phyloP scores from a whole-genome alignment of 108 stramenopile genomes.

The Pseudonitzschia multiseries region DNA sequence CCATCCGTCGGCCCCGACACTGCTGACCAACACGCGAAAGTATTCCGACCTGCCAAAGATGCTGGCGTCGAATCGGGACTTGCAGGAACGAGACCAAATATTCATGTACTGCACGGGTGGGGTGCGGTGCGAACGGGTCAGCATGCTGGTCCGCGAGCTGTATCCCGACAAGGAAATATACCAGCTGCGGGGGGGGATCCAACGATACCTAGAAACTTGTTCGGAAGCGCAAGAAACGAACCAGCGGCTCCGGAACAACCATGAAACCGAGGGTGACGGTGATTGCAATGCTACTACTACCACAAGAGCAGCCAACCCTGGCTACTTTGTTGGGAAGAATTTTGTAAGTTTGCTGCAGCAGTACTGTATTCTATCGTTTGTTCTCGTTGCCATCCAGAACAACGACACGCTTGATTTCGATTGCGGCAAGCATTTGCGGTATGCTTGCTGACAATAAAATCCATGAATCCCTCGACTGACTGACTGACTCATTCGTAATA shows the following conservation, averaged over 20 bases:
- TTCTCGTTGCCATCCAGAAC: neutral
- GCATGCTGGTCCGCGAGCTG: constrained; percentile 61
- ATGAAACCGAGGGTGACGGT: neutral
- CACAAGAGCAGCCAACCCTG: constrained; percentile 1
- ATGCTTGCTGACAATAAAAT: too few relatives aligned
- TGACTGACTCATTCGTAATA: neutral
- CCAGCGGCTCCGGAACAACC: neutral
- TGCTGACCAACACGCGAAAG: constrained; percentile 80
- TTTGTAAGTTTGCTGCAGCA: constrained; percentile 43
- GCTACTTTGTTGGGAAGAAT: constrained; percentile 72
- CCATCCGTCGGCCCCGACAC: constrained; percentile 43
- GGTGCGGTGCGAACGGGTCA: constrained; percentile 80
- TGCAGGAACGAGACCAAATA: constrained; percentile 53
- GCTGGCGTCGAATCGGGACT: constrained; percentile 44
- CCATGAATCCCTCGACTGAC: neutral
- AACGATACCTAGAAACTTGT: constrained; percentile 60
- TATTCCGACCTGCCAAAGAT: constrained; percentile 74
- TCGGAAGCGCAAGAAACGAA: constrained; percentile 5
- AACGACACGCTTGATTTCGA: neutral
- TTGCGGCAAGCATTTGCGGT: too few relatives aligned
- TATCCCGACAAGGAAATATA: constrained; percentile 56
- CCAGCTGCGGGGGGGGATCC: constrained; percentile 83
- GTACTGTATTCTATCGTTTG: neutral
- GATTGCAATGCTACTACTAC: neutral
- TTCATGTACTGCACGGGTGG: constrained; percentile 81